Base-by-base conservation (phyloP, 2,329 filamentous ascomycete genomes). In the Fusarium robinianum region DNA sequence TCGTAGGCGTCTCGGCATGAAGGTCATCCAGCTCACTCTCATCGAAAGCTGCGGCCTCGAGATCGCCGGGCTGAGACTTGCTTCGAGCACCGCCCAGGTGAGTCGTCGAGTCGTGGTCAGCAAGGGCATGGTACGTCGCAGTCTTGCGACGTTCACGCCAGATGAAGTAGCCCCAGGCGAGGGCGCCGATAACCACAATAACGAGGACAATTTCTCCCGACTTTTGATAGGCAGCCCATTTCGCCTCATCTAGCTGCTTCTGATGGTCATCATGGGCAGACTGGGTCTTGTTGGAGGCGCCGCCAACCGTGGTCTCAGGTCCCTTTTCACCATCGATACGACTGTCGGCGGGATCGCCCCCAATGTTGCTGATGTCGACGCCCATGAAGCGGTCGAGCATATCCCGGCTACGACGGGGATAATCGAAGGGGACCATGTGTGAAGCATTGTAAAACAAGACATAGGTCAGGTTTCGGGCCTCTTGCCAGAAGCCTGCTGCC, bases 401-500 rank as follows among this genome's bases (percentile, higher is more conserved):
- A 67, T 97, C 94, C 50, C 92, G 83, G 14, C 85, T 87, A 49
- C 90, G 85, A 33, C 90, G 84, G 1, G 92, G 85, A 60, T 87
- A 88, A 68, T 99, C 92, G 63, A 94, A 97, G 1, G 94, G 95
- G 1, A 99, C 94, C 94, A 99, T 99, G 69, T 99, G 94, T 35
- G 88, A 95, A 11, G 90, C 84, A 67, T 99, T 95, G 75, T 95
- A 89, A 71, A 97, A 96, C 26, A 95, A 77, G 21, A 99, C 85
- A 64, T 99, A 99, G 1, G 94, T 96, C 49, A 99, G 72, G 70
- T 99, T 99, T 55, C 95, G 84, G 2, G 94, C 92, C 66, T 90
- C 83, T 69, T 99, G 95, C 77, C 92, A 99, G 63, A 95, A 89
- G 16, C 94, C 94, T 4, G 91, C 91, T 2, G 82, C 73, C 58